Evolutionary conservation across 208 protist species (phyloP), one percentile per base, ranked within the genome.

Genomic region (Leishmania amazonensis): DNA sequence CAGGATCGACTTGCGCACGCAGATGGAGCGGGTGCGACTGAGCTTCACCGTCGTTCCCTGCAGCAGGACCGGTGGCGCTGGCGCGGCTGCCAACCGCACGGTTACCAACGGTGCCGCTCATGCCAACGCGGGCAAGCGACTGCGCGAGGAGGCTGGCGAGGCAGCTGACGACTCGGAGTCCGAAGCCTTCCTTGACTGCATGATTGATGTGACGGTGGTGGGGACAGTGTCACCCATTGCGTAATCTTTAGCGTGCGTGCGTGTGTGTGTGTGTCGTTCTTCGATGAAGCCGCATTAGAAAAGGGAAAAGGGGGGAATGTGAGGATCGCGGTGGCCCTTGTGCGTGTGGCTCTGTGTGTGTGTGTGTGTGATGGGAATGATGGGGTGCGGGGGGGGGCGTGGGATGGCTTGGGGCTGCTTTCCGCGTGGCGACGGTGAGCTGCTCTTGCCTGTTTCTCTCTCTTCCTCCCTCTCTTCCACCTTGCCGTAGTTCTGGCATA

Each of bases 11-110:
- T 57, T 93, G 40, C 85, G 87, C 38, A 85, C 91, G 51, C 90
- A 93, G 81, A 83, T 91, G 90, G 90, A 95, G 87, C 75, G 80
- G 35, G 85, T 95, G 74, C 85, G 85, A 70, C 86, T 94, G 45
- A 85, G 87, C 51, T 87, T 91, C 40, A 89, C 87, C 68, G 86
- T 96, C 51, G 86, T 83, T n/a, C 89, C 91, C 49, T 58, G 47
- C 76, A 40, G 71, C 24, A 49, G 58, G 28, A 49, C 19, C 24
- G 58, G 68, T 72, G 38, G 54, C 42, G 21, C 17, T 7, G n/a
- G 72, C 31, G 57, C 60, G 15, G 49, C 47, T 5, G 49, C 42
- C 40, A 78, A 70, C 47, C 15, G 72, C n/a, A 42, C 60, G 7
- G 49, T 21, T 5, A 60, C 68, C 40, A 78, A 70, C 57, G 65